These are phyloP conservation scores for Mycena belliarum DNA, from an alignment of 768 basidiomycete genomes.

Conservation along the genomic window DNA sequence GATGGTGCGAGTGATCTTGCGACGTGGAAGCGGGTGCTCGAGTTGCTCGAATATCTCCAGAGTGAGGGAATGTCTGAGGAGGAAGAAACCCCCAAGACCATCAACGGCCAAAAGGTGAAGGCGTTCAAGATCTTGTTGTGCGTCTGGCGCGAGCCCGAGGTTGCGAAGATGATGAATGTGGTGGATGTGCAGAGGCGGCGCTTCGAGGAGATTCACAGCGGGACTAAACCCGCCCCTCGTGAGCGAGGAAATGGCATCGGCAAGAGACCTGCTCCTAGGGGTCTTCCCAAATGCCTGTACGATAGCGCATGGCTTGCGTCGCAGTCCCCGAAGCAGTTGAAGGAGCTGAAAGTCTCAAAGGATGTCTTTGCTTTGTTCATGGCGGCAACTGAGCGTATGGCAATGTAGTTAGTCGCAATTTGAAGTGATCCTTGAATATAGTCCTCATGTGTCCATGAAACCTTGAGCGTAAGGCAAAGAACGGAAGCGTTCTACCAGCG, in stretches of 20 bases:
- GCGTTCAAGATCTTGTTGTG: constrained; percentile 11
- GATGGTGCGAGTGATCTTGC: constrained; percentile 1
- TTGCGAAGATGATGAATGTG: constrained; percentile 8
- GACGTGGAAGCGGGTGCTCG: constrained; percentile 14
- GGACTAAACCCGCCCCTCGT: too few species aligned
- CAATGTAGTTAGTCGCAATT: too few species aligned
- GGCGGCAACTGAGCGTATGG: constrained; percentile 12
- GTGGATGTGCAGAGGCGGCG: too few species aligned
- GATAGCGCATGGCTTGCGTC: constrained; percentile 12
- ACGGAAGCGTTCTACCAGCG: too few species aligned
- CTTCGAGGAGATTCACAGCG: too few species aligned
- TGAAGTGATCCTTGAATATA: too few species aligned
- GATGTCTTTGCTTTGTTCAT: constrained; percentile 15
- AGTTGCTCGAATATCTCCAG: constrained; percentile 8
- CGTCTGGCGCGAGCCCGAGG: constrained; percentile 17
- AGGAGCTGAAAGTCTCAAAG: constrained; percentile 15
- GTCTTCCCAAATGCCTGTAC: constrained; percentile 17
- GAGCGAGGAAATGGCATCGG: too few species aligned
- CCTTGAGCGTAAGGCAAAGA: too few species aligned
- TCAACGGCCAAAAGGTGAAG: background rate
- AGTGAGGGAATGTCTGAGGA: constrained; percentile 17
- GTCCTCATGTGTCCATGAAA: too few species aligned
- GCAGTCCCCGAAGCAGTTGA: background rate
- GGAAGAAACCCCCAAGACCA: constrained; percentile 9
- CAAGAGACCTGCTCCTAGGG: too few species aligned